phyloP scores from a whole-genome alignment of 2,329 filamentous ascomycete genomes.

The Domatiomyces globalis region DNA sequence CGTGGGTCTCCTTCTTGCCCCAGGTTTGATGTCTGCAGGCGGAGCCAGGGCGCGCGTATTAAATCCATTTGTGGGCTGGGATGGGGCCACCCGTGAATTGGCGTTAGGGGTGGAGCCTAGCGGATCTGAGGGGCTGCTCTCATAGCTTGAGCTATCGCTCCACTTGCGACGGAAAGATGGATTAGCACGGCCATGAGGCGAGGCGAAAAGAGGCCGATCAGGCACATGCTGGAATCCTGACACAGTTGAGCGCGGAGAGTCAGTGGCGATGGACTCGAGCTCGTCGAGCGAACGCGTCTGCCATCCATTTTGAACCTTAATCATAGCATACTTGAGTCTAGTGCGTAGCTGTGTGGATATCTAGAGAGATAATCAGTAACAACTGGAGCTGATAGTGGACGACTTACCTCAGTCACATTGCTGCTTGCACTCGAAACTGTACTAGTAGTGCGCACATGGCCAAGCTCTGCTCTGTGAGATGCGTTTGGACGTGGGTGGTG shows the following conservation, averaged over 20 bases:
- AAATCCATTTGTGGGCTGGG: constrained; percentile 1
- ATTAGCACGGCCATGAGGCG: constrained; percentile 32
- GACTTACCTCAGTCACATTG: constrained; percentile 12
- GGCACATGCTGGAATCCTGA: constrained; percentile 40
- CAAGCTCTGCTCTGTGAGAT: not conserved
- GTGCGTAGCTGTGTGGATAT: constrained; percentile 66
- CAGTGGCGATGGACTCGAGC: constrained; percentile 59
- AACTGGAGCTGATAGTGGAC: not conserved
- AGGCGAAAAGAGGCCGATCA: constrained; percentile 31
- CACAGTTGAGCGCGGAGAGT: constrained; percentile 48
- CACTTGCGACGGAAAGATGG: constrained; percentile 11
- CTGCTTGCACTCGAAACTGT: constrained; percentile 7
- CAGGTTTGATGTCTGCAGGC: constrained; percentile 29
- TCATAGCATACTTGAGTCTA: constrained; percentile 80
- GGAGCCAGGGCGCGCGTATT: constrained; percentile 25
- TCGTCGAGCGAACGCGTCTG: constrained; percentile 64
- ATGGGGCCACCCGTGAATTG: constrained; percentile 4
- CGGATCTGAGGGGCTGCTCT: constrained; percentile 6
- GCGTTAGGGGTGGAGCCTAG: not conserved
- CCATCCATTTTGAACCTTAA: constrained; percentile 85
- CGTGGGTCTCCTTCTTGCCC: constrained; percentile 26
- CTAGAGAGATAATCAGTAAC: constrained; percentile 29
- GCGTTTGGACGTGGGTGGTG: not conserved
- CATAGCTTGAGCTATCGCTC: constrained; percentile 19
- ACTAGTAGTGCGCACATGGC: constrained; percentile 10